These are phyloP conservation scores for Aspergillus mulundensis DNA, from an alignment of 495 filamentous ascomycete species.

Conservation along the genomic window DNA sequence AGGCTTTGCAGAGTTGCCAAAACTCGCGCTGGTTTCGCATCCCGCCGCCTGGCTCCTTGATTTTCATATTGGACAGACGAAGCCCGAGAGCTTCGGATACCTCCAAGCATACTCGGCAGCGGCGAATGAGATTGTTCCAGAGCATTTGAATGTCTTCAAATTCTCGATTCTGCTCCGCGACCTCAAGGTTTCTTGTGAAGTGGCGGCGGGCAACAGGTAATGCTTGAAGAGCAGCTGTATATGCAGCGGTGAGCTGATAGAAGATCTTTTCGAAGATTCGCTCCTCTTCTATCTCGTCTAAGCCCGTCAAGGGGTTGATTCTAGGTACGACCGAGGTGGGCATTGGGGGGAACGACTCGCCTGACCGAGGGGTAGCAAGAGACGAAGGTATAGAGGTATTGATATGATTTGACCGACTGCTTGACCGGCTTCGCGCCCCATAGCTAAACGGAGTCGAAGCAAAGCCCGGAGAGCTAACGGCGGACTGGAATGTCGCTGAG, in stretches of 20 bases:
- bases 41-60: constrained; percentile 69
- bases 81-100: constrained; percentile 64
- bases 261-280: constrained; percentile 77
- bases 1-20: constrained; percentile 75
- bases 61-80: constrained; percentile 71
- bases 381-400: constrained; percentile 45
- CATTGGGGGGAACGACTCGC: constrained; percentile 68
- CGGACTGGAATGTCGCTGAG: constrained; percentile 24
- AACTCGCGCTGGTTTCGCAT: constrained; percentile 72
- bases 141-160: constrained; percentile 54
- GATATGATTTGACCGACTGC: constrained; percentile 47
- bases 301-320: constrained; percentile 48
- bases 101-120: constrained; percentile 58
- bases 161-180: constrained; percentile 40
- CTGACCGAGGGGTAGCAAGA: constrained; percentile 68
- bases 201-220: constrained; percentile 62
- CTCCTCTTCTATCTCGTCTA: constrained; percentile 70
- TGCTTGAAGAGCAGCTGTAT: constrained; percentile 60
- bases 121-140: constrained; percentile 66
- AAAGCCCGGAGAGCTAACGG: constrained; percentile 34
- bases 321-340: constrained; percentile 38
- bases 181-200: constrained; percentile 50
- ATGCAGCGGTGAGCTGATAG: constrained; percentile 62
- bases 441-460: constrained; percentile 32
- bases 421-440: constrained; percentile 45